Evolutionary conservation across 73 alveolate genomes (phyloP).

Genomic region (Urostyla sp.): DNA sequence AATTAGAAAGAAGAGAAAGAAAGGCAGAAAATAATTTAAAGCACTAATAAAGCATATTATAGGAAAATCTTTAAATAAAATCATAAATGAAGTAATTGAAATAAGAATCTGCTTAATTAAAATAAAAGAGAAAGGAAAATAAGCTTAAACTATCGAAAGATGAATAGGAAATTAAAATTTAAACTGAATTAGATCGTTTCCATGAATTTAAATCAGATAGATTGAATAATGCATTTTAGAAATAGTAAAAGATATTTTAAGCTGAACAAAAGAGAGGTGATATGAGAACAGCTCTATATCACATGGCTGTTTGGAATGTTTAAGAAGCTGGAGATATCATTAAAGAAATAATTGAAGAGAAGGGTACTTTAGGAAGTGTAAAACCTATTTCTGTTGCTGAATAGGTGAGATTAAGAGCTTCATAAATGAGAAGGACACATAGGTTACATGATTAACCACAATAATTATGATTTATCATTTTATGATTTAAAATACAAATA

Average conservation of each 20-base stretch:
- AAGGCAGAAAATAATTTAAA: slow-evolving; percentile 15
- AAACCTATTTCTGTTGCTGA: slow-evolving; percentile 35
- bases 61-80: neutral
- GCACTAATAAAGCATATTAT: neutral
- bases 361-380: neutral
- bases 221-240: neutral
- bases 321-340: slow-evolving; percentile 22
- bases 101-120: slow-evolving; percentile 10
- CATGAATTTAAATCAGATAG: neutral
- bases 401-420: slow-evolving; percentile 7
- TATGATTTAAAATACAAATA: too few species aligned
- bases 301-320: slow-evolving; percentile 40
- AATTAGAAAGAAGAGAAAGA: slow-evolving; percentile 15
- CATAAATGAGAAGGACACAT: neutral
- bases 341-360: slow-evolving; percentile 21
- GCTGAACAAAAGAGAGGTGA: slow-evolving; percentile 35
- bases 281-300: slow-evolving; percentile 25
- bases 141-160: neutral
- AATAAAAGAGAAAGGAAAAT: slow-evolving; percentile 12
- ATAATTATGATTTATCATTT: too few species aligned
- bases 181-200: neutral
- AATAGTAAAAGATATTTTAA: neutral
- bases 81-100: neutral
- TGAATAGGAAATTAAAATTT: neutral
- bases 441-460: too few species aligned